Conservation (phyloP, 768 basidiomycete species). For the Tulasnella sp. region DNA sequence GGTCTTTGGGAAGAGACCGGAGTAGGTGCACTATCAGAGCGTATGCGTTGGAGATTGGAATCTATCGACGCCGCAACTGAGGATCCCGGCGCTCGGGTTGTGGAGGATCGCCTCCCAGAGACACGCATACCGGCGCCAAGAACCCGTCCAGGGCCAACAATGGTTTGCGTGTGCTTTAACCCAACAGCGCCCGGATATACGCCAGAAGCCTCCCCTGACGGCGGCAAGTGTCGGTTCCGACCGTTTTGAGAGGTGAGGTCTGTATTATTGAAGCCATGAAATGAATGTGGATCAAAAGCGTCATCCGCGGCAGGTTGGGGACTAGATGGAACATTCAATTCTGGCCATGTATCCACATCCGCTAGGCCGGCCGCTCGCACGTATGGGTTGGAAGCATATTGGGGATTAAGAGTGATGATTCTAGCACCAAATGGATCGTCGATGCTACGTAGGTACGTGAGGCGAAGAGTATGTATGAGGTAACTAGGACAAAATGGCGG, state of each 20-base stretch:
- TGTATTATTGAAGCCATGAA: conserved; percentile 27
- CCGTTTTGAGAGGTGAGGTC: neutral
- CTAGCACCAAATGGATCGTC: conserved; percentile 79
- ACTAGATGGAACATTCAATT: conserved; percentile 58
- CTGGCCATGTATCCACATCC: conserved; percentile 75
- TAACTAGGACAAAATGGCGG: conserved; percentile 33
- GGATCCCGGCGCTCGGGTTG: conserved; percentile 15
- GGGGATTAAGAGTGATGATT: conserved; percentile 68
- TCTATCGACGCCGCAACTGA: neutral
- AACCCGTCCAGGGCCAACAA: conserved; percentile 58
- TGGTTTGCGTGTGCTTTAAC: conserved; percentile 80
- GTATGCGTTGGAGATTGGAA: conserved; percentile 12
- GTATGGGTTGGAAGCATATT: conserved; percentile 73
- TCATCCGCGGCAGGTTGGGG: conserved; percentile 46
- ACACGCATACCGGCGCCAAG: conserved; percentile 73
- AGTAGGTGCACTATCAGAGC: conserved; percentile 24
- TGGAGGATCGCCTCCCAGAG: conserved; percentile 47
- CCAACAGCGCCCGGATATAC: conserved; percentile 33
- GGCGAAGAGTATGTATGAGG: conserved; percentile 73
- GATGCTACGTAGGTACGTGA: conserved; percentile 79
- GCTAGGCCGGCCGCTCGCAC: conserved; percentile 69
- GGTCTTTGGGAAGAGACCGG: conserved; percentile 14
- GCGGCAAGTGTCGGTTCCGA: neutral
- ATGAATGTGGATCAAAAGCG: neutral
- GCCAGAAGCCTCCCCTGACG: neutral